A percentile compares a stretch with the other conserved stretches of the same genome.
These are phyloP conservation scores for Ceratonia siliqua DNA, from an alignment of 306 rosid genomes.

Conservation along the genomic window DNA sequence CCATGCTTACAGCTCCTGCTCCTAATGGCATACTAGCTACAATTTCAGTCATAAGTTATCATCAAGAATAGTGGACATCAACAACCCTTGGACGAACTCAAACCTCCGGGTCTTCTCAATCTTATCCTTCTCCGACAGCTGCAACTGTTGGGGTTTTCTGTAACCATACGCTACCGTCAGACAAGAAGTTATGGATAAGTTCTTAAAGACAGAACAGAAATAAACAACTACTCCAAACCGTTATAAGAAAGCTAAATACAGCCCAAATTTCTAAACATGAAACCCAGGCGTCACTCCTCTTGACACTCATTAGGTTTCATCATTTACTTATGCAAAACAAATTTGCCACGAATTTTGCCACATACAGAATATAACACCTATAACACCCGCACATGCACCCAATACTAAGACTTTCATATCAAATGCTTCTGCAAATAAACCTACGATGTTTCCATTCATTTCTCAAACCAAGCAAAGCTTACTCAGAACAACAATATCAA, in stretches of 20 bases:
- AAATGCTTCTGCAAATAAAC: neutral
- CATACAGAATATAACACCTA: neutral
- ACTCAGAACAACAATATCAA: neutral
- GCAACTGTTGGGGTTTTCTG: conserved; percentile 55
- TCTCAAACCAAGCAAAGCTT: neutral
- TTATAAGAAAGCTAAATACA: neutral
- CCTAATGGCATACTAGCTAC: conserved; percentile 21
- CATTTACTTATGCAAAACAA: neutral
- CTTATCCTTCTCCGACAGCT: conserved; percentile 57
- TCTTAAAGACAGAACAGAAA: neutral
- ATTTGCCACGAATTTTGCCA: neutral
- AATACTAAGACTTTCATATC: neutral
- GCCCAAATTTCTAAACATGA: neutral
- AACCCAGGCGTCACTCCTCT: neutral
- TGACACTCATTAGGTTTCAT: neutral
- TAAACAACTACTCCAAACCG: neutral
- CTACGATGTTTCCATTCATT: neutral
- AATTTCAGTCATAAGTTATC: conserved; percentile 22
- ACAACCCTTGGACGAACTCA: conserved; percentile 74
- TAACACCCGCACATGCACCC: neutral
- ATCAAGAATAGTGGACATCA: conserved; percentile 73
- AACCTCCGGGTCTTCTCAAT: conserved; percentile 71
- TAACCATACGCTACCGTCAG: conserved; percentile 34
- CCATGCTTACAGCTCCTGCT: conserved; percentile 20
- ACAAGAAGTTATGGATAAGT: neutral